These are phyloP conservation scores for Aspergillus fijiensis DNA, from an alignment of 2,329 filamentous ascomycete species.

Conservation along the genomic window DNA sequence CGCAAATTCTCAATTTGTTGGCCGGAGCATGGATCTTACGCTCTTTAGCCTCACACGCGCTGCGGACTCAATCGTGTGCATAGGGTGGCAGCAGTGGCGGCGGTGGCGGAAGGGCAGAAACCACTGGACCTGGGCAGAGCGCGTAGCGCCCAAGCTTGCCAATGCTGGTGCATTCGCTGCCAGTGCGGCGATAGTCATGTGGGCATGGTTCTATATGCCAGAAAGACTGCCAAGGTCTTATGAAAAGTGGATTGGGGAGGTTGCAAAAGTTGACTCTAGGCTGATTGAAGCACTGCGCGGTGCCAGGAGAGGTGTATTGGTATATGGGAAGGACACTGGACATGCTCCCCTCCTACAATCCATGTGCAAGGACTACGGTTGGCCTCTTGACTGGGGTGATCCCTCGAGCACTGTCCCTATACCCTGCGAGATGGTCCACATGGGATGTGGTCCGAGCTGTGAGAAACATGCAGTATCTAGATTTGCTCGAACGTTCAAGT, in stretches of 20 bases:
- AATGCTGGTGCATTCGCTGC: conserved; percentile 70
- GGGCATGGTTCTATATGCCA: conserved; percentile 80
- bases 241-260: conserved; percentile 77
- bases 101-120: conserved; percentile 30
- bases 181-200: conserved; percentile 78
- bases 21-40: conserved; percentile 77
- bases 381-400: conserved; percentile 71
- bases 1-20: conserved; percentile 52
- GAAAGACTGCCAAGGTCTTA: conserved; percentile 70
- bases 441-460: conserved; percentile 68
- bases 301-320: conserved; percentile 61
- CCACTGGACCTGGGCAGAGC: conserved; percentile 41
- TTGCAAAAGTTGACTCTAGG: conserved; percentile 71
- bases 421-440: conserved; percentile 81
- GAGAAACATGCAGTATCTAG: conserved; percentile 70
- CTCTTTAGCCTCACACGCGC: conserved; percentile 74
- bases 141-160: conserved; percentile 45
- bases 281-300: conserved; percentile 72
- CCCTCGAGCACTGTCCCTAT: conserved; percentile 68
- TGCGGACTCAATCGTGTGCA: conserved; percentile 67
- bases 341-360: conserved; percentile 65
- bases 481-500: conserved; percentile 68
- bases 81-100: conserved; percentile 59
- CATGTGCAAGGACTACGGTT: conserved; percentile 70
- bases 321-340: conserved; percentile 72